Conservation (phyloP, 371 early-diverging fungal genomes). For the Rozella allomycis region DNA sequence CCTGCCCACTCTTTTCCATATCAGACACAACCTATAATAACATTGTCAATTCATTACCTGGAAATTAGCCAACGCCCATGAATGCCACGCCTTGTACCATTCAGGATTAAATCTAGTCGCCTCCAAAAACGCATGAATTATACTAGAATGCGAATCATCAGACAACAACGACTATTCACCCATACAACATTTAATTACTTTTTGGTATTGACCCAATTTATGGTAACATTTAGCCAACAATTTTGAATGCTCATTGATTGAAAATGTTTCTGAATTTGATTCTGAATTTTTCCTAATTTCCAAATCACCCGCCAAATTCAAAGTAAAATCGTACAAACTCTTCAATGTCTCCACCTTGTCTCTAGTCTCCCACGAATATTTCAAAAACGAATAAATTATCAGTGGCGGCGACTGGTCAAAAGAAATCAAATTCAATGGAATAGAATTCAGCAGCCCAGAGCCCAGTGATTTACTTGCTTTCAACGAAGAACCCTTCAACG, state of each 20-base stretch:
- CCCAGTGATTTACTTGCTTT: too few species aligned
- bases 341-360: not conserved
- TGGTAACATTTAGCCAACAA: constrained; percentile 72
- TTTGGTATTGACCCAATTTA: constrained; percentile 83
- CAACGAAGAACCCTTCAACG: too few species aligned
- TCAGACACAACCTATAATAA: constrained; percentile 56
- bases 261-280: too few species aligned
- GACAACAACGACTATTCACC: constrained; percentile 1
- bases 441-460: too few species aligned
- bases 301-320: constrained; percentile 11
- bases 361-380: constrained; percentile 69
- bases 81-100: constrained; percentile 97
- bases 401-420: constrained; percentile 45
- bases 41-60: too few species aligned
- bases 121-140: constrained; percentile 60
- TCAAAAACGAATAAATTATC: constrained; percentile 78
- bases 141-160: constrained; percentile 34
- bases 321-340: not conserved
- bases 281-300: too few species aligned
- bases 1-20: constrained; percentile 37
- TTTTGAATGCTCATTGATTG: constrained; percentile 19
- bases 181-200: constrained; percentile 39
- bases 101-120: constrained; percentile 78
- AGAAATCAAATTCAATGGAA: too few species aligned
- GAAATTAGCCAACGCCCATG: constrained; percentile 88